A percentile compares a stretch with the other conserved stretches of the same genome.
Conservation (phyloP, 805 yeast genomes). For the Metschnikowia rubicola region DNA sequence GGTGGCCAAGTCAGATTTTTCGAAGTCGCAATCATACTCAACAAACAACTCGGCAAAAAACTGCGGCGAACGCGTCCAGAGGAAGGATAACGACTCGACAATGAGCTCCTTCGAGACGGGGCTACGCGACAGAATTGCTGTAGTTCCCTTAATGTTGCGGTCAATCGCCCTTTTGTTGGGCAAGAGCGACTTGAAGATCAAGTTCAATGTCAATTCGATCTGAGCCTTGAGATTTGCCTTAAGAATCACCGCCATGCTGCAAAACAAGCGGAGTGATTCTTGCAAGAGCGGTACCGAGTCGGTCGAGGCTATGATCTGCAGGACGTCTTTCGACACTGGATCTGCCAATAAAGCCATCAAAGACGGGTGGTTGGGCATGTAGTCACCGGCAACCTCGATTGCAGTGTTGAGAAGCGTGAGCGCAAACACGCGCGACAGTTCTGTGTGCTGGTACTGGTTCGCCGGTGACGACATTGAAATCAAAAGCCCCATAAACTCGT, state of each 20-base stretch:
- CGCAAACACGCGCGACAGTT: conserved; percentile 81
- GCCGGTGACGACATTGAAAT: conserved; percentile 79
- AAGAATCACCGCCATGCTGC: conserved; percentile 65
- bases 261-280: conserved; percentile 70
- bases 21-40: conserved; percentile 87
- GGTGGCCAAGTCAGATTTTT: conserved; percentile 71
- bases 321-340: conserved; percentile 78
- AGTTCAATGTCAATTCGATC: conserved; percentile 65
- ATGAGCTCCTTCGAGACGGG: conserved; percentile 68
- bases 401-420: conserved; percentile 71
- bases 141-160: conserved; percentile 18
- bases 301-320: conserved; percentile 70
- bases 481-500: conserved; percentile 71
- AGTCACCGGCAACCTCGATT: conserved; percentile 74
- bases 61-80: conserved; percentile 77
- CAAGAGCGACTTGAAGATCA: conserved; percentile 58
- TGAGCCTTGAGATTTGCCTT: conserved; percentile 71
- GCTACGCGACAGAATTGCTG: conserved; percentile 24
- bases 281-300: conserved; percentile 73
- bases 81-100: conserved; percentile 76
- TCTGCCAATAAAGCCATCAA: conserved; percentile 69
- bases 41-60: conserved; percentile 76
- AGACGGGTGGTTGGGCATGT: conserved; percentile 56
- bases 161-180: conserved; percentile 26
- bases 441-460: conserved; percentile 81